phyloP scores from a whole-genome alignment of 73 alveolate species.

The Loxodes magnus region DNA sequence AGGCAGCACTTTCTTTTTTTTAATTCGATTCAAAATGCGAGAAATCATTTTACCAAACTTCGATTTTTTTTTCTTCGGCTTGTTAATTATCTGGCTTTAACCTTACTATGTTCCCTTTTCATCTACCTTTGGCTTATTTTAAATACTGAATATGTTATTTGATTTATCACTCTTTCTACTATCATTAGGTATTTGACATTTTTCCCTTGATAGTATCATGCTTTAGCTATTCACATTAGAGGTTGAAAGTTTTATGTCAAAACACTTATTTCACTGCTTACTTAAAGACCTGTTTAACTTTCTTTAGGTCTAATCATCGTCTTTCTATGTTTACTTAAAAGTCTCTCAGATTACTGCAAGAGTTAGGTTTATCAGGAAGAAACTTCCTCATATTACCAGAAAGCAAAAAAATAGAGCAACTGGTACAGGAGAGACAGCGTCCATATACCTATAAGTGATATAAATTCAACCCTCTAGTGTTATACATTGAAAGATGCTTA shows the following conservation, averaged over 20 bases:
- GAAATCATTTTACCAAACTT: too few relatives aligned
- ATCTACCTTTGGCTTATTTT: not conserved
- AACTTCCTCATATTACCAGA: constrained; percentile 1
- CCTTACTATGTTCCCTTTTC: too few relatives aligned
- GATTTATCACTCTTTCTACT: too few relatives aligned
- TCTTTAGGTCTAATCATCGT: not conserved
- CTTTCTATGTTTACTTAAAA: not conserved
- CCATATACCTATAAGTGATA: constrained; percentile 12
- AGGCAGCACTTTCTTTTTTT: too few relatives aligned
- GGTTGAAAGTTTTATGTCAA: not conserved
- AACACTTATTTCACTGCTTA: not conserved
- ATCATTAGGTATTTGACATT: too few relatives aligned
- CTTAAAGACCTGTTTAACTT: not conserved
- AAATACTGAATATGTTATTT: not conserved
- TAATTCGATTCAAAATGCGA: too few relatives aligned
- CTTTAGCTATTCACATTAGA: too few relatives aligned
- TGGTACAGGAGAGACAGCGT: constrained; percentile 18
- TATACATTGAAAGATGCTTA: constrained; percentile 25
- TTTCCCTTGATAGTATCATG: too few relatives aligned
- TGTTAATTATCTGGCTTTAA: too few relatives aligned
- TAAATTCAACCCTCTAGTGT: constrained; percentile 50
- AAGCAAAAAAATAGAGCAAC: constrained; percentile 24
- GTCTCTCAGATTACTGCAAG: constrained; percentile 76
- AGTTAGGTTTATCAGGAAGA: constrained; percentile 64
- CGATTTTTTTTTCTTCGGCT: too few relatives aligned